Base-by-base conservation (phyloP, 129 eudicot genomes). In the Mikania micrantha region DNA sequence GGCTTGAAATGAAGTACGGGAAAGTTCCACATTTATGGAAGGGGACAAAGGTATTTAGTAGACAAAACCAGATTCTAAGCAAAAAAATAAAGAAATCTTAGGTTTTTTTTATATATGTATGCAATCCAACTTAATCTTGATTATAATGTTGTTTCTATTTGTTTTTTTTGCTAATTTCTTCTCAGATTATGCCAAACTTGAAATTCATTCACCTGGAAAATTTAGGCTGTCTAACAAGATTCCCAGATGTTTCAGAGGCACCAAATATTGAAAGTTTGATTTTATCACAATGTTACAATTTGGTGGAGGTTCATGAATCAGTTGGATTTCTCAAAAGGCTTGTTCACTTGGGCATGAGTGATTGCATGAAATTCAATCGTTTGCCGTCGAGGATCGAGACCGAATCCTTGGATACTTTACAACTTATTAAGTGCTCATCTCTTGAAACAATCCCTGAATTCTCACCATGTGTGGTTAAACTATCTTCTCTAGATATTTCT, bases 371-470 rank as follows among this genome's bases (percentile, higher is more conserved):
- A 2, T 53, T 69, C n/a, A 54, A 8, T 10, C 3, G 36, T 35
- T 27, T 69, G 8, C 74, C 74, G 54, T 69, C 39, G 32, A 22
- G 2, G 21, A 10, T 69, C 4, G 36, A 69, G 38, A 53, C 54
- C 65, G 38, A 35, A 54, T 69, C 74, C n/a, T 56, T 69, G 22
- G 74, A 69, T 63, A 54, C 64, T 13, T 53, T 69, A 35, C 5
- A 50, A 17, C 74, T 69, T 17, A 17, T 16, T 19, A n/a, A 47
- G 9, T 16, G 53, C 24, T 7, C 5, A 1, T n/a, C 22, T 17
- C 53, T 47, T 47, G 53, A 47, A 47, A 17, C 10, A 17, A n/a
- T 8, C 24, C 53, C 53, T 4, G 53, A 47, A 47, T 47, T 47
- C 53, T 47, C 53, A 7, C 3, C 24, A 47, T 47, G 24, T 17